These are phyloP conservation scores for Malassezia sp. DNA, from an alignment of 1,284 basidiomycete genomes.

Conservation along the genomic window DNA sequence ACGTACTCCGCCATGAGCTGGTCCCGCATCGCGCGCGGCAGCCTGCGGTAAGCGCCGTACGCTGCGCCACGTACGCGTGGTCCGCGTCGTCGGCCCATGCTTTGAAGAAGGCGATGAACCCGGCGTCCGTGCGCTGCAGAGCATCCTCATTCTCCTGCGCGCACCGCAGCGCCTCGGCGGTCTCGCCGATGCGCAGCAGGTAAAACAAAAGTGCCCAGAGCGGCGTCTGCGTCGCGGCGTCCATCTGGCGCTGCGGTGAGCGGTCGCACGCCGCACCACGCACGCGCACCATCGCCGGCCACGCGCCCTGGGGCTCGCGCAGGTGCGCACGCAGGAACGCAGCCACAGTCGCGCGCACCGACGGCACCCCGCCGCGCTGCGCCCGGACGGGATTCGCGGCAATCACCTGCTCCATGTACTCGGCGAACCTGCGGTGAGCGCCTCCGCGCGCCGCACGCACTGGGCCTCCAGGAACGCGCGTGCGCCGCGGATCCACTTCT, in stretches of 20 bases:
- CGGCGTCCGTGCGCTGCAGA: slow-evolving; percentile 68
- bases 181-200: slow-evolving; percentile 74
- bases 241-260: slow-evolving; percentile 33
- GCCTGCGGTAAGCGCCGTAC: no score
- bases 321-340: slow-evolving; percentile 40
- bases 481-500: slow-evolving; percentile 60
- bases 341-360: slow-evolving; percentile 68
- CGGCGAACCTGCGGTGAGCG: no score
- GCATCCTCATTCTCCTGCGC: slow-evolving; percentile 62
- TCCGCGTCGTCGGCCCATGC: slow-evolving; percentile 61
- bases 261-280: no score
- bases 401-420: slow-evolving; percentile 81
- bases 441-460: no score
- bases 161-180: slow-evolving; percentile 61
- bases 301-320: slow-evolving; percentile 30
- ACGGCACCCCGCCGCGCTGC: slow-evolving; percentile 71
- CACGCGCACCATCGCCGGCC: slow-evolving; percentile 34
- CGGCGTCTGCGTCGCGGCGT: slow-evolving; percentile 49
- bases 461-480: slow-evolving; percentile 67
- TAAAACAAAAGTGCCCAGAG: slow-evolving; percentile 88
- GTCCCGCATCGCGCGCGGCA: slow-evolving; percentile 53
- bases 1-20: slow-evolving; percentile 80
- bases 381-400: slow-evolving; percentile 73
- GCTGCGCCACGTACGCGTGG: no score
- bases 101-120: slow-evolving; percentile 72